These are phyloP conservation scores for Sporisorium graminicola DNA, from an alignment of 1,284 basidiomycete genomes.

Conservation along the genomic window DNA sequence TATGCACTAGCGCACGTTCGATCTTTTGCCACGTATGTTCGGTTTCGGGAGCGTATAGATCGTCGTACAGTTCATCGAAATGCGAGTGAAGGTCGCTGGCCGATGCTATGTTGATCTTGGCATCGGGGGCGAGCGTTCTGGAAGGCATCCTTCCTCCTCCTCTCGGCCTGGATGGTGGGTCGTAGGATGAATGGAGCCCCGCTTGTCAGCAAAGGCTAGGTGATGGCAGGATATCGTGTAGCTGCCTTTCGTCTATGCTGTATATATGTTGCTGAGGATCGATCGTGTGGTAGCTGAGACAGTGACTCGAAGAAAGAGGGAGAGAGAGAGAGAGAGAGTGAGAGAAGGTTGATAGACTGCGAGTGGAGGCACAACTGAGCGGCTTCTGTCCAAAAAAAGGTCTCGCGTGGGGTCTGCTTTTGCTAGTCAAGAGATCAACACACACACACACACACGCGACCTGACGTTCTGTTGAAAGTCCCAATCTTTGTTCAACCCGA, in stretches of 20 bases:
- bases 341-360: background rate
- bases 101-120: slow-evolving; percentile 28
- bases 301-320: background rate
- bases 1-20: slow-evolving; percentile 45
- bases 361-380: slow-evolving; percentile 4
- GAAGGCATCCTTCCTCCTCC: slow-evolving; percentile 15
- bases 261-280: background rate
- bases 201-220: background rate
- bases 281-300: background rate
- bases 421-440: background rate
- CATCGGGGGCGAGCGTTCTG: slow-evolving; percentile 15
- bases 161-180: slow-evolving; percentile 8
- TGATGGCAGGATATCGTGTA: background rate
- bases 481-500: background rate
- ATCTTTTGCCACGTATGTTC: slow-evolving; percentile 66
- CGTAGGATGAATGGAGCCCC: background rate
- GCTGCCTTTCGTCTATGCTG: background rate
- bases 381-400: background rate
- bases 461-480: background rate
- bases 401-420: background rate
- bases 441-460: slow-evolving; percentile 5
- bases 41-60: slow-evolving; percentile 48
- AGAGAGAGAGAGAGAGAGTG: background rate
- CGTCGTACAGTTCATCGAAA: slow-evolving; percentile 24
- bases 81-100: slow-evolving; percentile 16